Base-by-base conservation (phyloP, 2,329 filamentous ascomycete genomes). In the Teratosphaeria viscida region DNA sequence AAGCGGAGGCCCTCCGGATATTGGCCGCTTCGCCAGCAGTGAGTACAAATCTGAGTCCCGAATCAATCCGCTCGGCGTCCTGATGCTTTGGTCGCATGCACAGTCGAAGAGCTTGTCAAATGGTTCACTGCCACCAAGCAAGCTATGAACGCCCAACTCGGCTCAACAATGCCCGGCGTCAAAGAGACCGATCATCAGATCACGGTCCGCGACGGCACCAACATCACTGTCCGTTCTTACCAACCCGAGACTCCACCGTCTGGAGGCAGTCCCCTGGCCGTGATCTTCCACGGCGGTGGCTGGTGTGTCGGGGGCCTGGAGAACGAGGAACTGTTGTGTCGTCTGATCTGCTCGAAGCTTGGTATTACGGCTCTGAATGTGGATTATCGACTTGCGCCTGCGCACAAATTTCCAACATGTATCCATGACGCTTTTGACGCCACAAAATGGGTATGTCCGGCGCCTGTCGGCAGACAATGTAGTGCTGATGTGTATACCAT, bases 361-460 rank as follows among this genome's bases (percentile, higher is more conserved):
- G 69, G 72, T 0, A 68, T 75, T 29, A 72, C 80, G 0, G 77
- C 77, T 16, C 71, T 82, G 7, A 78, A 78, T 59, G 73, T 81
- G 4, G 78, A 80, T 19, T 82, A 82, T 63, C 72, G 80, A 1
- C 74, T 81, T 35, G 80, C 79, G 7, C 81, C 80, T 0, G 79
- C 81, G 60, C 70, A 81, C 62, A 70, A 72, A 27, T 82, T 82
- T 59, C 80, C 81, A 0, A 70, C 68, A 1, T 75, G 75, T 3
- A 69, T 81, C 1, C 70, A 81, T 57, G 80, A 83, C 64, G 74
- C 73, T 57, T 78, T 75, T 61, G 79, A 81, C 62, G 74, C 73
- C 1, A 68, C 77, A 0, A 68, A 72, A 61, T 79, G 78, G 77
- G 73, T 74, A 54, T 32, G 61, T 53, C 1, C 23, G 6, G 16